Percentiles rank a stretch among this genome's conserved stretches.
phyloP scores from a whole-genome alignment of 345 rosid species.

The Carallia brachiata region DNA sequence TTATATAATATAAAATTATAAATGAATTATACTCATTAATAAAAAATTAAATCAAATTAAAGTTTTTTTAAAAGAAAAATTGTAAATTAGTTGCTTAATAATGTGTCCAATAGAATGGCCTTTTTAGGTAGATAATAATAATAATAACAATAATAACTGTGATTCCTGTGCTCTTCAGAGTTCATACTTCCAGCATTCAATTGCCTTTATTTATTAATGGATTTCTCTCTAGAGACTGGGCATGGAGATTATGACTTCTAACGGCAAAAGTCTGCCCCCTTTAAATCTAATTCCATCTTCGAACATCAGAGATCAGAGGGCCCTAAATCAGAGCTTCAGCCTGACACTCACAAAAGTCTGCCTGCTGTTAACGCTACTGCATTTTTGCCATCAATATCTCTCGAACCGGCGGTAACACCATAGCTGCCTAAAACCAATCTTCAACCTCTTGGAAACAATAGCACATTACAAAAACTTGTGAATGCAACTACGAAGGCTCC shows the following conservation, averaged over 20 bases:
- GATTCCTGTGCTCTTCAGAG: constrained; percentile 23
- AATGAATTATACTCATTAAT: too few species aligned
- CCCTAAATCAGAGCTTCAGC: constrained; percentile 10
- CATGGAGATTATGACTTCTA: constrained; percentile 2
- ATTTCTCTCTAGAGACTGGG: background rate
- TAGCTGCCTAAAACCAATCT: constrained; percentile 38
- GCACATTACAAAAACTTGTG: constrained; percentile 25
- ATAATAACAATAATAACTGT: background rate
- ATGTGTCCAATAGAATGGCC: too few species aligned
- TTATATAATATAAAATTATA: too few species aligned
- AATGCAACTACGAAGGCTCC: constrained; percentile 27
- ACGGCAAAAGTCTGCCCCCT: constrained; percentile 7
- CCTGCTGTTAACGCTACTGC: background rate
- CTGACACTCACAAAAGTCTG: background rate
- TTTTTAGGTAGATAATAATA: too few species aligned
- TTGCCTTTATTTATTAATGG: constrained; percentile 11
- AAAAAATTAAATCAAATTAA: too few species aligned
- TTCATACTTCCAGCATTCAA: constrained; percentile 26
- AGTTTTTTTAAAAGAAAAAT: too few species aligned
- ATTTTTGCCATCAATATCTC: background rate
- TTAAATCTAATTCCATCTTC: constrained; percentile 14
- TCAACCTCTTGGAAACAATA: constrained; percentile 28
- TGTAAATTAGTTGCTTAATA: too few species aligned
- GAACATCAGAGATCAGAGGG: constrained; percentile 5
- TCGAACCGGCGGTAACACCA: constrained; percentile 5